Evolutionary conservation across 345 rosid species (phyloP).

Genomic region (Lumnitzera racemosa): DNA sequence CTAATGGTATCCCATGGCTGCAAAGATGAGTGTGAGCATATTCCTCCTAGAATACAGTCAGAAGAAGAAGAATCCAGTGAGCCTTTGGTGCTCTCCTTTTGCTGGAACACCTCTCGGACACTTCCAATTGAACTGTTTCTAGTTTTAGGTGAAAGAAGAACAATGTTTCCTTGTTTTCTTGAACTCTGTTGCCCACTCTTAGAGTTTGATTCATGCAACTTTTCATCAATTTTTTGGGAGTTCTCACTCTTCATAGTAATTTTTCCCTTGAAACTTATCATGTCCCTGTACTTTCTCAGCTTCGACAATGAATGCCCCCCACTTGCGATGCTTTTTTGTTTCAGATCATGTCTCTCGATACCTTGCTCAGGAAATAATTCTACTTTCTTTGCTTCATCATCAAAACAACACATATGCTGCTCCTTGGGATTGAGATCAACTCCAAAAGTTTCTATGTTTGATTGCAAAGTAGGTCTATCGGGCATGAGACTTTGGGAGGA

Average conservation of each 20-base stretch:
- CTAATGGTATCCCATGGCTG: background rate
- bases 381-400: conserved; percentile 7
- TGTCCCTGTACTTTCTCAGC: conserved; percentile 24
- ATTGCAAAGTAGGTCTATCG: no score
- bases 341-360: conserved; percentile 6
- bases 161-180: conserved; percentile 26
- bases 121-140: conserved; percentile 20
- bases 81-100: conserved; percentile 11
- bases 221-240: conserved; percentile 15
- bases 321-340: conserved; percentile 18
- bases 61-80: conserved; percentile 18
- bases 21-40: conserved; percentile 14
- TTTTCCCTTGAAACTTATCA: conserved; percentile 18
- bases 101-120: conserved; percentile 2
- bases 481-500: conserved; percentile 3
- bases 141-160: conserved; percentile 42
- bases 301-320: conserved; percentile 15
- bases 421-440: conserved; percentile 7
- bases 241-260: conserved; percentile 21
- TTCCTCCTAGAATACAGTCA: conserved; percentile 18
- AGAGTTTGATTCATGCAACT: conserved; percentile 16
- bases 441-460: conserved; percentile 11
- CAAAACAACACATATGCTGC: conserved; percentile 10
- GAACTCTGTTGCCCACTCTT: conserved; percentile 2
- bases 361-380: conserved; percentile 8